Percentiles rank a stretch among this genome's conserved stretches.
phyloP scores from a whole-genome alignment of 2,329 filamentous ascomycete genomes.

The Rutstroemia sp. region DNA sequence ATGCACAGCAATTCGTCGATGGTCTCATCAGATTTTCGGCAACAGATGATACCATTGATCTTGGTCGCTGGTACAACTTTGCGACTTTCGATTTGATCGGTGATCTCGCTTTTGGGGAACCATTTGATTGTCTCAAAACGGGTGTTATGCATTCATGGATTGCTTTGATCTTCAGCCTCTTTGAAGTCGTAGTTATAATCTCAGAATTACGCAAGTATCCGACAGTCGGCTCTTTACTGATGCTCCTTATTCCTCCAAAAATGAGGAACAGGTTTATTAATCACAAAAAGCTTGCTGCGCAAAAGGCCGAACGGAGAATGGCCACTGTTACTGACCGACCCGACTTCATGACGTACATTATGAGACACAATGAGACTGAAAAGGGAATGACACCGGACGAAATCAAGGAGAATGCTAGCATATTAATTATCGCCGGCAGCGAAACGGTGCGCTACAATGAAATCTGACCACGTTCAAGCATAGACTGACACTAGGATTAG shows the following conservation, averaged over 20 bases:
- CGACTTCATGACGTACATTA: slow-evolving; percentile 7
- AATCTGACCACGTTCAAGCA: slow-evolving; percentile 8
- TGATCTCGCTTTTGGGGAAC: slow-evolving; percentile 38
- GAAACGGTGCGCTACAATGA: neutral
- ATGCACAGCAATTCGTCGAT: neutral
- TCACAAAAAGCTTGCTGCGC: neutral
- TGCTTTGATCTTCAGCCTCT: neutral
- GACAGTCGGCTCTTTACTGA: neutral
- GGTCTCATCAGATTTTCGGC: slow-evolving; percentile 5
- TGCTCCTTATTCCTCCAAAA: neutral
- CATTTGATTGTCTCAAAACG: slow-evolving; percentile 29
- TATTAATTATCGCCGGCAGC: slow-evolving; percentile 6
- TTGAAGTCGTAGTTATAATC: neutral
- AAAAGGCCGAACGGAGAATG: neutral
- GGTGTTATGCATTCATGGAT: slow-evolving; percentile 1
- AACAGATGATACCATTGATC: neutral
- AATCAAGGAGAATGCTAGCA: slow-evolving; percentile 1
- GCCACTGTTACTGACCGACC: neutral
- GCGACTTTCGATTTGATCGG: slow-evolving; percentile 34
- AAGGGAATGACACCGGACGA: slow-evolving; percentile 6
- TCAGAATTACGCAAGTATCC: neutral
- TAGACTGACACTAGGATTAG: slow-evolving; percentile 16
- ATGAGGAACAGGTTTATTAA: fast-evolving
- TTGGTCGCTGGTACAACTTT: slow-evolving; percentile 31
- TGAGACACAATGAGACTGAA: slow-evolving; percentile 7